phyloP scores from a whole-genome alignment of 208 protist genomes.

The Trypanosomatidae sp. region DNA sequence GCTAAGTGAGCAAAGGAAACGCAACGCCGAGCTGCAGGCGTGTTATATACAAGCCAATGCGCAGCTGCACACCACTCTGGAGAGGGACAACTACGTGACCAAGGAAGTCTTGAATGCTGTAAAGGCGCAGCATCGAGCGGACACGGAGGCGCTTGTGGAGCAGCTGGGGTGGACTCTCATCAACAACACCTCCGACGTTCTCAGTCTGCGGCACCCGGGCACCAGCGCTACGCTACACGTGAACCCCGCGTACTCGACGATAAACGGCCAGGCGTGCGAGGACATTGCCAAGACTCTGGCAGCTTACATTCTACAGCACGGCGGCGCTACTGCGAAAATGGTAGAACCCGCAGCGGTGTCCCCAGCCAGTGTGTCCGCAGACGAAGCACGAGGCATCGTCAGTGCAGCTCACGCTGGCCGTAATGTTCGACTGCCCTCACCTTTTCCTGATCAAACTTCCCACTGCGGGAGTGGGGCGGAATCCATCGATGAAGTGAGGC shows the following conservation, averaged over 20 bases:
- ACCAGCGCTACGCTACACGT: constrained; percentile 21
- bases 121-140: constrained; percentile 17
- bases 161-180: constrained; percentile 26
- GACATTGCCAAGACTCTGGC: constrained; percentile 24
- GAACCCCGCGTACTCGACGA: constrained; percentile 23
- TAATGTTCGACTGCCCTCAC: not conserved
- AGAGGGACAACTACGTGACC: constrained; percentile 18
- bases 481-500: not conserved
- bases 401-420: not conserved
- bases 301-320: constrained; percentile 21
- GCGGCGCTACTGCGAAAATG: no score
- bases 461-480: not conserved
- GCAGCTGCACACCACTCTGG: constrained; percentile 16
- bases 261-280: constrained; percentile 23
- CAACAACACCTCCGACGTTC: constrained; percentile 24
- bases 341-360: not conserved
- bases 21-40: constrained; percentile 13
- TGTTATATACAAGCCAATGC: constrained; percentile 19
- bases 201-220: constrained; percentile 24
- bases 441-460: no score
- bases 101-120: constrained; percentile 14
- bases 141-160: constrained; percentile 9
- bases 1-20: constrained; percentile 3
- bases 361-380: not conserved
- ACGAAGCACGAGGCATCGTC: not conserved